Evolutionary conservation across 352 stramenopile genomes (phyloP).

Genomic region (Phytophthora sojae): DNA sequence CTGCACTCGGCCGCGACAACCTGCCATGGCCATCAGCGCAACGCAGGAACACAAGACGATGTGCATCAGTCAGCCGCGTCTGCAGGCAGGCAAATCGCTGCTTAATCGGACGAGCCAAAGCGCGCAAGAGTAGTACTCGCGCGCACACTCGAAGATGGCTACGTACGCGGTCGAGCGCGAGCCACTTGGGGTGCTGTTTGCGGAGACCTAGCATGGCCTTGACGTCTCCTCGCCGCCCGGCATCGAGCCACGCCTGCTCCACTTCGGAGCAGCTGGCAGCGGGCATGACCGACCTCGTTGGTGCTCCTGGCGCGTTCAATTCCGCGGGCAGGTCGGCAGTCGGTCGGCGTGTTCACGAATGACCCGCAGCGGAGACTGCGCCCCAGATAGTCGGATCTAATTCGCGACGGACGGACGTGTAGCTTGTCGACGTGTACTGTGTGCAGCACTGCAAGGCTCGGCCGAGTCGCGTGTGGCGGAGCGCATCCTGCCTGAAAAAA

Average conservation of each 20-base stretch:
- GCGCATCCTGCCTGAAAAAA: slow-evolving; percentile 36
- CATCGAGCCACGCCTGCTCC: slow-evolving; percentile 40
- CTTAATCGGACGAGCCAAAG: slow-evolving; percentile 36
- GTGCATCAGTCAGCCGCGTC: slow-evolving; percentile 20
- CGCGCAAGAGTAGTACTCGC: slow-evolving; percentile 42
- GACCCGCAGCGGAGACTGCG: slow-evolving; percentile 7
- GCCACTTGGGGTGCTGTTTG: slow-evolving; percentile 39
- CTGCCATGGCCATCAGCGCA: slow-evolving; percentile 16
- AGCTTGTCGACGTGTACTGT: not conserved
- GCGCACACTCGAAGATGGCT: slow-evolving; percentile 23
- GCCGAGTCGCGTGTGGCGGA: slow-evolving; percentile 31
- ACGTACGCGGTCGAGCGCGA: slow-evolving; percentile 44
- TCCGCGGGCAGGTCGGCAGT: slow-evolving; percentile 31
- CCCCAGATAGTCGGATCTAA: not conserved
- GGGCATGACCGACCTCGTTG: slow-evolving; percentile 27
- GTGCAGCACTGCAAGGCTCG: slow-evolving; percentile 1
- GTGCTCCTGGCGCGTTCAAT: slow-evolving; percentile 17
- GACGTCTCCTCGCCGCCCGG: slow-evolving; percentile 34
- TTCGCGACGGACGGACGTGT: not conserved
- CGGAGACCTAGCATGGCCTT: slow-evolving; percentile 37
- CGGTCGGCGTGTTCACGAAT: slow-evolving; percentile 38
- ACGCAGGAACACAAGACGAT: slow-evolving; percentile 16
- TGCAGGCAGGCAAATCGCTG: slow-evolving; percentile 27
- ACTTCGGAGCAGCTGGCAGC: slow-evolving; percentile 18
- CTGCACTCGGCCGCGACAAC: slow-evolving; percentile 28